phyloP scores from a whole-genome alignment of 176 grass and related monocot genomes.

The Oryza australiensis region DNA sequence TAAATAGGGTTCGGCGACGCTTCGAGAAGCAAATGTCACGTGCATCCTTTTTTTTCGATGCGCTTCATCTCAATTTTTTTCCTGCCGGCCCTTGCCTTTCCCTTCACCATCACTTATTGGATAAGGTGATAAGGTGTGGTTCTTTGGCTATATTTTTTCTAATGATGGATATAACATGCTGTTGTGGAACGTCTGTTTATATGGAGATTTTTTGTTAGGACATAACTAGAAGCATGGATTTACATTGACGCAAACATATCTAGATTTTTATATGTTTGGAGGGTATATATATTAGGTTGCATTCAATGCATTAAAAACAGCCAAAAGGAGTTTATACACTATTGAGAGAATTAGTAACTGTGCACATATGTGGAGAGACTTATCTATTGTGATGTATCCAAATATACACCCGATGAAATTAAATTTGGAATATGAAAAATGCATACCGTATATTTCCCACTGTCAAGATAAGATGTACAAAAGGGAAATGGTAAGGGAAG shows the following conservation, averaged over 20 bases:
- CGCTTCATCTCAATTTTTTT: slow-evolving; percentile 34
- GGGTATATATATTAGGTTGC: neutral
- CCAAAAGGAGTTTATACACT: neutral
- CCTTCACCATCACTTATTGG: neutral
- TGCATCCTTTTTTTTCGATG: neutral
- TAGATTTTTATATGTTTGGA: neutral
- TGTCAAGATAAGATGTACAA: too few species aligned
- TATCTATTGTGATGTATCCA: neutral
- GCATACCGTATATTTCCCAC: neutral
- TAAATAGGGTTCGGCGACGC: slow-evolving; percentile 33
- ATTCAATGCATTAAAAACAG: neutral
- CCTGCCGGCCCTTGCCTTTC: slow-evolving; percentile 27
- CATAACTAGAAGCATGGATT: neutral
- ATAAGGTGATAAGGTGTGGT: neutral
- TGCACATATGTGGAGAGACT: neutral
- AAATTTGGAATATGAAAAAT: neutral
- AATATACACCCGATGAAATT: neutral
- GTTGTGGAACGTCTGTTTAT: neutral
- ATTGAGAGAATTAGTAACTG: neutral
- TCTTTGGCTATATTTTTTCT: neutral
- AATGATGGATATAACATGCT: neutral
- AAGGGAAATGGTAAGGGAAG: too few species aligned
- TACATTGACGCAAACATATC: neutral
- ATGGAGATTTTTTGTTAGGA: neutral
- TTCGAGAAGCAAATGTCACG: slow-evolving; percentile 47